A percentile compares a stretch with the other conserved stretches of the same genome.
Evolutionary conservation across 73 alveolate genomes (phyloP).

Genomic region (Uronychia setigera): DNA sequence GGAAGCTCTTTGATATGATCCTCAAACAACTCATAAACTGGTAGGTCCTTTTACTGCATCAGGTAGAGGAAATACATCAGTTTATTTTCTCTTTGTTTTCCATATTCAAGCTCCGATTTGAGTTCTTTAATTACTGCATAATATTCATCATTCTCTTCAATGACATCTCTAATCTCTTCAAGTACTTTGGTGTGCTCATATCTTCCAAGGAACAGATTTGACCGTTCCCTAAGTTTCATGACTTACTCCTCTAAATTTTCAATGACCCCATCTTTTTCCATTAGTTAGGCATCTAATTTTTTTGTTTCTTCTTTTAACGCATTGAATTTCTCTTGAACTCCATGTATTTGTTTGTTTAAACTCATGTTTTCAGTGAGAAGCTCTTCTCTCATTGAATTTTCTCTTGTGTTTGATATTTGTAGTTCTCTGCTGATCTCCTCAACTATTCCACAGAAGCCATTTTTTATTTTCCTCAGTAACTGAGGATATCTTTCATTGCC

Average conservation of each 20-base stretch:
- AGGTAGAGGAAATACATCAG: conserved; percentile 64
- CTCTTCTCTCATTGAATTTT: not conserved
- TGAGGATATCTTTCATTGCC: not conserved
- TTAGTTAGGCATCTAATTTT: not conserved
- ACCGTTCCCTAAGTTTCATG: not conserved
- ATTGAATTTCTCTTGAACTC: not conserved
- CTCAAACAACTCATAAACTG: conserved; percentile 58
- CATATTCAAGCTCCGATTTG: conserved; percentile 64
- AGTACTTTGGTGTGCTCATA: conserved; percentile 55
- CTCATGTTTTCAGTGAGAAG: not conserved
- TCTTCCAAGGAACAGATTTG: conserved; percentile 29
- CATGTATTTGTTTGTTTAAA: not conserved
- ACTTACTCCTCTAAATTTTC: conserved; percentile 8
- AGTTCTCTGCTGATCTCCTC: not conserved
- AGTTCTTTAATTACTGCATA: conserved; percentile 51
- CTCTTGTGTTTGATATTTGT: not conserved
- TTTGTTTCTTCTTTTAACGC: not conserved
- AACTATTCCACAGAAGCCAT: not conserved
- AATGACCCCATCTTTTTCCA: not conserved
- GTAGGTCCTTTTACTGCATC: conserved; percentile 41
- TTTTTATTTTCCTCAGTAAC: not conserved
- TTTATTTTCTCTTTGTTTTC: conserved; percentile 64
- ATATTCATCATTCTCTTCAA: conserved; percentile 56
- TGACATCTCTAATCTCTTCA: conserved; percentile 49
- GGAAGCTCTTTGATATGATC: conserved; percentile 55